phyloP scores from a whole-genome alignment of 179 eudicot species.

The Beta corolliflora region DNA sequence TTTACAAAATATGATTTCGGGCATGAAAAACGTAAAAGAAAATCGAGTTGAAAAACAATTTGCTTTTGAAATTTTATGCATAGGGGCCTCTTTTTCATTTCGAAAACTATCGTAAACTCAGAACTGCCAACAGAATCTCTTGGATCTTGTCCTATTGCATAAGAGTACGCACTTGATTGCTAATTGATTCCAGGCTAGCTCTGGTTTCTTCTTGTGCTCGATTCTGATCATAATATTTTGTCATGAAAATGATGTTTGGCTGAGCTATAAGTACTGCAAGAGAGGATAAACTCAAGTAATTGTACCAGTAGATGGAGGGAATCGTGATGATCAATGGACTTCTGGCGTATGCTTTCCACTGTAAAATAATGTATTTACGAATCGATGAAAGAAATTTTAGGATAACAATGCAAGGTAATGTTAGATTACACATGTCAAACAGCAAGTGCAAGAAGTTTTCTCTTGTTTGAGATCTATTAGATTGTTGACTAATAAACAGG shows the following conservation, averaged over 20 bases:
- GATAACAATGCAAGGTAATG: too few species aligned
- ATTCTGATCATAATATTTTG: conserved; percentile 46
- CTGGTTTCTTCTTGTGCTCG: conserved; percentile 74
- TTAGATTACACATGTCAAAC: neutral
- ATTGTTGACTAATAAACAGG: neutral
- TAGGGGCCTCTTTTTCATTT: too few species aligned
- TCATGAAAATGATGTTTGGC: conserved; percentile 2
- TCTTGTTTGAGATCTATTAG: neutral
- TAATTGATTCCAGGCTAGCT: conserved; percentile 53
- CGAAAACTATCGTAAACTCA: conserved; percentile 56
- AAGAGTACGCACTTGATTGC: conserved; percentile 49
- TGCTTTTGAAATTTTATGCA: too few species aligned
- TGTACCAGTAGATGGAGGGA: conserved; percentile 65
- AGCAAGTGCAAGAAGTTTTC: neutral
- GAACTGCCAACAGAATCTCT: conserved; percentile 47
- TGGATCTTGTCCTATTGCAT: conserved; percentile 48
- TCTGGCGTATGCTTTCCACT: conserved; percentile 86
- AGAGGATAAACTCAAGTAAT: neutral
- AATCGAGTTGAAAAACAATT: too few species aligned
- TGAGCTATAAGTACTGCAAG: neutral
- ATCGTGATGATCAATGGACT: conserved; percentile 61
- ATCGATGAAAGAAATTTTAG: neutral
- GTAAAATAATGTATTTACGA: conserved; percentile 19
- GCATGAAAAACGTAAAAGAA: too few species aligned
- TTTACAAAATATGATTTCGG: too few species aligned